Percentiles rank a stretch among this genome's conserved stretches.
Conservation (phyloP, 225 moss, liverwort and hornwort genomes). For the Ulota crispa region DNA sequence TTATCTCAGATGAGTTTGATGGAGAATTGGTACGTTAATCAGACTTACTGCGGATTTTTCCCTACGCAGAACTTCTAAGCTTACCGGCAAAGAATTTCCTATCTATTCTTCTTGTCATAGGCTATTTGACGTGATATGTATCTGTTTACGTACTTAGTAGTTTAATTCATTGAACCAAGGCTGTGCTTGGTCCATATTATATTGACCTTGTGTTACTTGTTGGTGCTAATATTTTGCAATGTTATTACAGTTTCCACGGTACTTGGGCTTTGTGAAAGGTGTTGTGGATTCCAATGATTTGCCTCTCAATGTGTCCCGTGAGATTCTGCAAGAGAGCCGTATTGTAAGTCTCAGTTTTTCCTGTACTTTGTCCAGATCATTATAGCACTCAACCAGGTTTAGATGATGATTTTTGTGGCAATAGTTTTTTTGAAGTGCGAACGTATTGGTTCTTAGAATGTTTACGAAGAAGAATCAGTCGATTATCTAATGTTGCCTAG, state of each 20-base stretch:
- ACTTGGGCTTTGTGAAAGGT: slow-evolving; percentile 75
- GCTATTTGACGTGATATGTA: background rate
- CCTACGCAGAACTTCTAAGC: background rate
- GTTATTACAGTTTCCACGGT: slow-evolving; percentile 66
- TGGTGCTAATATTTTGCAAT: slow-evolving; percentile 1
- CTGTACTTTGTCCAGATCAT: background rate
- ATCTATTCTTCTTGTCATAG: background rate
- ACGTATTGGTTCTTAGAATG: background rate
- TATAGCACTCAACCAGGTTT: background rate
- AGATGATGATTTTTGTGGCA: background rate
- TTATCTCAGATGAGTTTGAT: slow-evolving; percentile 84
- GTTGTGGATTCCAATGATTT: slow-evolving; percentile 84
- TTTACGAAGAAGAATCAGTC: background rate
- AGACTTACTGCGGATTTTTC: background rate
- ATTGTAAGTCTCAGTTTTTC: slow-evolving; percentile 60
- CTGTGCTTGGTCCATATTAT: background rate
- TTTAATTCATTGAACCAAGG: background rate
- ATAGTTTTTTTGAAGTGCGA: background rate
- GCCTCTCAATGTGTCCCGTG: slow-evolving; percentile 76
- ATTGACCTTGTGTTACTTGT: background rate
- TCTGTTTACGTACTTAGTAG: background rate
- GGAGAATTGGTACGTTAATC: slow-evolving; percentile 61
- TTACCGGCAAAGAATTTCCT: background rate
- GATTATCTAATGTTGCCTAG: background rate
- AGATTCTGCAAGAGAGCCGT: slow-evolving; percentile 93